These are phyloP conservation scores for Periglandula ipomoeae DNA, from an alignment of 2,329 filamentous ascomycete genomes.

Conservation along the genomic window DNA sequence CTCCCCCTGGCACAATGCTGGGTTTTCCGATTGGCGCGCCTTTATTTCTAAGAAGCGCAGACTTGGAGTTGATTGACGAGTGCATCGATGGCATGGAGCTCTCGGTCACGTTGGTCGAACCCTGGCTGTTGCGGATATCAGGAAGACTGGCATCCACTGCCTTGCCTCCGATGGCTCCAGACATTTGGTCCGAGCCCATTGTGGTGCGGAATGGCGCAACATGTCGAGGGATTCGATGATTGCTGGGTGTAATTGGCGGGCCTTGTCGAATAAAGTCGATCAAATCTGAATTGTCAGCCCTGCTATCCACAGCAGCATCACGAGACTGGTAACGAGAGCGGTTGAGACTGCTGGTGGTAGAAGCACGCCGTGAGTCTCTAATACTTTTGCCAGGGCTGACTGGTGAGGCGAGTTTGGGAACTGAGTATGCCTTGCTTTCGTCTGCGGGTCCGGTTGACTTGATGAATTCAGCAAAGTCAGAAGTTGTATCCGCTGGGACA, in stretches of 20 bases:
- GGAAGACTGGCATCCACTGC: slow-evolving; percentile 50
- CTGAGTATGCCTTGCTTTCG: slow-evolving; percentile 26
- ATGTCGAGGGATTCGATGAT: slow-evolving; percentile 68
- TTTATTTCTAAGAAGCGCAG: slow-evolving; percentile 50
- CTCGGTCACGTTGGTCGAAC: slow-evolving; percentile 48
- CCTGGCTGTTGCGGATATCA: slow-evolving; percentile 45
- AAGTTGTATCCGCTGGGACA: slow-evolving; percentile 59
- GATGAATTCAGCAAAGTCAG: slow-evolving; percentile 85
- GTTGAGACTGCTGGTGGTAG: slow-evolving; percentile 26
- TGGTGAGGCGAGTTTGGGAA: slow-evolving; percentile 24
- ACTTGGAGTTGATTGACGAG: slow-evolving; percentile 67
- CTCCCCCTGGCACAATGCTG: slow-evolving; percentile 35
- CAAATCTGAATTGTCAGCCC: slow-evolving; percentile 69
- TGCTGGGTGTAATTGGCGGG: slow-evolving; percentile 51
- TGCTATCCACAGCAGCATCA: slow-evolving; percentile 53
- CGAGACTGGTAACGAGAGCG: slow-evolving; percentile 59
- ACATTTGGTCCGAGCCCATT: slow-evolving; percentile 76
- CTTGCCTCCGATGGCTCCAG: slow-evolving; percentile 41
- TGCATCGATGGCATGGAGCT: slow-evolving; percentile 45
- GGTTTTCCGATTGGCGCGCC: slow-evolving; percentile 14
- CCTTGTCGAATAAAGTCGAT: slow-evolving; percentile 94
- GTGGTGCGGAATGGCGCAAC: slow-evolving; percentile 79
- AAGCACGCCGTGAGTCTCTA: slow-evolving; percentile 29
- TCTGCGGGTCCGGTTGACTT: slow-evolving; percentile 69
- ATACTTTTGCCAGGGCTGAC: slow-evolving; percentile 25